Conservation (phyloP, 768 basidiomycete genomes). For the Aureoboletus auriporus region DNA sequence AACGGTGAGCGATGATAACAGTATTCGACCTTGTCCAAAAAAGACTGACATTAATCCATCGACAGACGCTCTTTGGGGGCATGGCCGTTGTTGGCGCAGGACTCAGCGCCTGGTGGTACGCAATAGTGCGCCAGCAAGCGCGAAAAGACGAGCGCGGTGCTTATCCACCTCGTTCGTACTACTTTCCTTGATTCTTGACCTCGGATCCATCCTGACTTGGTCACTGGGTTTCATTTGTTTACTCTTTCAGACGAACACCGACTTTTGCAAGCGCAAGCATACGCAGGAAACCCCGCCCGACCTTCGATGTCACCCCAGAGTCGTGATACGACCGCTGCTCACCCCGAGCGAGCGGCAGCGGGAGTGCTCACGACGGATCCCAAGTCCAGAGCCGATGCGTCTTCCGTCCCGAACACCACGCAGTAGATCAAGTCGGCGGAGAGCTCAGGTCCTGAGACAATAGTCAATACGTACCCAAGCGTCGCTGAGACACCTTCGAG, state of each 20-base stretch:
- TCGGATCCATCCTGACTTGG: too few relatives aligned
- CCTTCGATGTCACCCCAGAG: conserved; percentile 7
- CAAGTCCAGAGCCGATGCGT: too few relatives aligned
- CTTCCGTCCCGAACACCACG: too few relatives aligned
- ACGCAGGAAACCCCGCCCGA: conserved; percentile 11
- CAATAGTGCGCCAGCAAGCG: conserved; percentile 15
- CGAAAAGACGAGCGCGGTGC: conserved; percentile 15
- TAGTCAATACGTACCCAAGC: too few relatives aligned
- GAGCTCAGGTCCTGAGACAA: too few relatives aligned
- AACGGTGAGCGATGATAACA: not conserved
- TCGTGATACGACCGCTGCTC: too few relatives aligned
- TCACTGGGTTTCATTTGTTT: too few relatives aligned
- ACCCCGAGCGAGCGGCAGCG: too few relatives aligned
- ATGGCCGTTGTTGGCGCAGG: conserved; percentile 16
- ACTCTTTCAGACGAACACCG: conserved; percentile 23
- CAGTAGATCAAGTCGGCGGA: too few relatives aligned
- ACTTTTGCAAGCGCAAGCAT: conserved; percentile 20
- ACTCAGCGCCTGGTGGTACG: conserved; percentile 20
- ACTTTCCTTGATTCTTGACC: not conserved
- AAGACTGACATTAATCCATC: not conserved
- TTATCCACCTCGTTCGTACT: conserved; percentile 17
- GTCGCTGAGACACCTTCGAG: not conserved
- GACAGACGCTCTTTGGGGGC: conserved; percentile 26
- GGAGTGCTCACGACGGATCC: too few relatives aligned
- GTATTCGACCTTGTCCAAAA: too few relatives aligned